Evolutionary conservation across 208 protist species (phyloP).

Genomic region (Blastocrithidia nonstop): DNA sequence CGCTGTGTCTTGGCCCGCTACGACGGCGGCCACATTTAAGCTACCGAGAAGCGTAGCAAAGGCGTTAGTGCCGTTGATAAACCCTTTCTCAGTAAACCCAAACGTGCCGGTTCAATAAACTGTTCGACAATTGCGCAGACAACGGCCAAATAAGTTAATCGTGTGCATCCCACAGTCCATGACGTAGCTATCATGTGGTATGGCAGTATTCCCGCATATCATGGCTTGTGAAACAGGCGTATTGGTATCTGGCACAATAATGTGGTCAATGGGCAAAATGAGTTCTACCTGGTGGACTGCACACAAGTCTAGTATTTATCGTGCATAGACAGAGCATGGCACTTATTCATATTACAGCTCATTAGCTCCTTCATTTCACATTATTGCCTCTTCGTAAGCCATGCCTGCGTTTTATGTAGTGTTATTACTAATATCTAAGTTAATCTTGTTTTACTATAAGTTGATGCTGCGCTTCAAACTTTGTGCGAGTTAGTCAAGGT

Average conservation of each 20-base stretch:
- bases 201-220: conserved; percentile 24
- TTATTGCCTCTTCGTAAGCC: background rate
- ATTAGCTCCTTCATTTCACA: too few species aligned
- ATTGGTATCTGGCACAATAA: conserved; percentile 54
- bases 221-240: conserved; percentile 7
- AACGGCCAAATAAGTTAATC: conserved; percentile 55
- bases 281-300: conserved; percentile 89
- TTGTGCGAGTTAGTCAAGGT: too few species aligned
- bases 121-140: conserved; percentile 67
- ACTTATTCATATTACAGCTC: conserved; percentile 7
- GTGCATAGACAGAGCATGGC: conserved; percentile 41
- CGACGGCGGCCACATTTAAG: conserved; percentile 30
- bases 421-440: too few species aligned
- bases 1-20: conserved; percentile 36
- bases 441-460: too few species aligned
- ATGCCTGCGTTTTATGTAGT: too few species aligned
- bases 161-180: conserved; percentile 88
- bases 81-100: conserved; percentile 89
- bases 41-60: conserved; percentile 41
- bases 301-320: conserved; percentile 84
- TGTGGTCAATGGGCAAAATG: conserved; percentile 92
- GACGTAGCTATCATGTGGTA: conserved; percentile 56
- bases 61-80: conserved; percentile 38
- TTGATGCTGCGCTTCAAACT: too few species aligned
- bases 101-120: conserved; percentile 92